phyloP scores from a whole-genome alignment of 805 yeast genomes.

The Lipomyces yamadae region DNA sequence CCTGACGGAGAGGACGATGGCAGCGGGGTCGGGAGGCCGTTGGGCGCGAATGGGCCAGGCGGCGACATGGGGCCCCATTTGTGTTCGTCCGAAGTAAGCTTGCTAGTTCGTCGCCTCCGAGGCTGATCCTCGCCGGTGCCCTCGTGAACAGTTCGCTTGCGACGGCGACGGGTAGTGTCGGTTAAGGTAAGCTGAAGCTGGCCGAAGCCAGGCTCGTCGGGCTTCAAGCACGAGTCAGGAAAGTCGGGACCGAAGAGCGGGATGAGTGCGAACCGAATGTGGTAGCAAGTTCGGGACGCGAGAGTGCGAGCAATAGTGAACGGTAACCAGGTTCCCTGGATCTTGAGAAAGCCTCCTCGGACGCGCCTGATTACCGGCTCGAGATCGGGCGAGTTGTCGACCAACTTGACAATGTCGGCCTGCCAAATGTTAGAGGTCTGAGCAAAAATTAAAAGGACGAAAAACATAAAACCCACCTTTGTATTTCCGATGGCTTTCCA shows the following conservation, averaged over 20 bases:
- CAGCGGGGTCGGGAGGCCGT: slow-evolving; percentile 20
- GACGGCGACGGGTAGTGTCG: slow-evolving; percentile 37
- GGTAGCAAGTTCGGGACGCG: slow-evolving; percentile 76
- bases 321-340: slow-evolving; percentile 95
- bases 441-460: background rate
- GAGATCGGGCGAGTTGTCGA: slow-evolving; percentile 66
- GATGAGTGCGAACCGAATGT: slow-evolving; percentile 72
- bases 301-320: slow-evolving; percentile 66
- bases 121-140: slow-evolving; percentile 12
- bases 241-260: slow-evolving; percentile 81
- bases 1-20: slow-evolving; percentile 3
- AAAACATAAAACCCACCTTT: slow-evolving; percentile 46
- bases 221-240: slow-evolving; percentile 62
- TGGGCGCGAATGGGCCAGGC: background rate
- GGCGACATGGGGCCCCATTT: slow-evolving; percentile 2
- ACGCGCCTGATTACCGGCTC: slow-evolving; percentile 71
- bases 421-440: background rate
- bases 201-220: slow-evolving; percentile 68
- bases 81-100: background rate
- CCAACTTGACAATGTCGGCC: slow-evolving; percentile 74
- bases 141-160: slow-evolving; percentile 24
- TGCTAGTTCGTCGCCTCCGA: slow-evolving; percentile 13
- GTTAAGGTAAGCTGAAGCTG: slow-evolving; percentile 51
- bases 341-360: slow-evolving; percentile 87
- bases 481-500: slow-evolving; percentile 77